Evolutionary conservation across 2,329 filamentous ascomycete genomes (phyloP).

Genomic region (Ophiostoma ulmi): DNA sequence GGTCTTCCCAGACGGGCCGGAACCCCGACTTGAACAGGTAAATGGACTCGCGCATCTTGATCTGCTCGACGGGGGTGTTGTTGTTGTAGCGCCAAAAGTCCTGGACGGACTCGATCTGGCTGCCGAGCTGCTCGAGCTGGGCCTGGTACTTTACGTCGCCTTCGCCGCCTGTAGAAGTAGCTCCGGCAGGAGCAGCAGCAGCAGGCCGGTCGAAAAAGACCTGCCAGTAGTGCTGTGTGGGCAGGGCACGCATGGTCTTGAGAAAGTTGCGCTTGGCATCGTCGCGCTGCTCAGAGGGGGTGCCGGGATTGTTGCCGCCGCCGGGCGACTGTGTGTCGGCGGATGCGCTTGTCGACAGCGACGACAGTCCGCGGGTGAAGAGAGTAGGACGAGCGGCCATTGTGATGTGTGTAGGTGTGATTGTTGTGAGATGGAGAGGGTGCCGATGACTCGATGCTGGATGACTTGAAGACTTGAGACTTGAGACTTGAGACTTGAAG

Average conservation of each 20-base stretch:
- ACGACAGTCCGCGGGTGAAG: conserved; percentile 59
- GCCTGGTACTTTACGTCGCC: conserved; percentile 44
- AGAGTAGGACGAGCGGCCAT: conserved; percentile 56
- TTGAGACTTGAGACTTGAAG: neutral
- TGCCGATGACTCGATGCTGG: neutral
- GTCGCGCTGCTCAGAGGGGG: conserved; percentile 68
- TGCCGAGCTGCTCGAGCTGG: conserved; percentile 57
- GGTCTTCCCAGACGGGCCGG: conserved; percentile 76
- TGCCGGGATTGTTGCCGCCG: conserved; percentile 54
- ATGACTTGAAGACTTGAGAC: neutral
- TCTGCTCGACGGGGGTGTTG: conserved; percentile 69
- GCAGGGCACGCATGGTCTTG: conserved; percentile 64
- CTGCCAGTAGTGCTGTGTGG: conserved; percentile 75
- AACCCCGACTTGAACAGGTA: conserved; percentile 77
- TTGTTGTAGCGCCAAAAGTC: conserved; percentile 82
- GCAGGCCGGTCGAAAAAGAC: conserved; percentile 58
- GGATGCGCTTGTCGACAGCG: conserved; percentile 49
- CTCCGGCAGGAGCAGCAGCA: neutral
- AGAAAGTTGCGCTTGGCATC: conserved; percentile 80
- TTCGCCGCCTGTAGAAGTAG: neutral
- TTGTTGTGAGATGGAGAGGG: neutral
- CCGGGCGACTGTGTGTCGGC: conserved; percentile 55
- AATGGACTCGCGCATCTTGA: conserved; percentile 71
- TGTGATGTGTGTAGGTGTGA: conserved; percentile 15
- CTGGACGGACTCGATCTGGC: conserved; percentile 71